Evolutionary conservation across 371 early-diverging fungal species (phyloP), one percentile per base, ranked within the genome.

Genomic region (Rhizopus arrhizus): DNA sequence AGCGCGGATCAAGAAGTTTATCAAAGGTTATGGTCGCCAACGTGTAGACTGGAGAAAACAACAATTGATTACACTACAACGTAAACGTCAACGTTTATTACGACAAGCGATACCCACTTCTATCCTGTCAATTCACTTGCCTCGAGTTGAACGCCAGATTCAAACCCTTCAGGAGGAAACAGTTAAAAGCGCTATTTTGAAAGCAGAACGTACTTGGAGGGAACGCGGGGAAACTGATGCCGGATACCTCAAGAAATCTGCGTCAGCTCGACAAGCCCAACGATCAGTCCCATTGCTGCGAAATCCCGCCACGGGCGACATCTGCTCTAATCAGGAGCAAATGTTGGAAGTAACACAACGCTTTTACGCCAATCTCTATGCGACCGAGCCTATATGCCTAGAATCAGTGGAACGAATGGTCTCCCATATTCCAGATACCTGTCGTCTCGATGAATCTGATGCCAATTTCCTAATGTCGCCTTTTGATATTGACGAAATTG

Each of bases 181-280:
- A 4, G 31, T 32, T 13, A 45, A 56, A 28, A 41, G 1, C 7
- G 41, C 28, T 13, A 32, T 41, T 22, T 45, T 55, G 10, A 12
- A 41, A 12, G 12, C 56, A 2, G 33, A 41, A 22, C 29, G 11
- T 6, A 48, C 16, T 28, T 58, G 49, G 43, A n/a, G 51, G 3
- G 59, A 58, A 58, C 34, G 29, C 4, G 51, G 59, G 22, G 59
- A 58, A 32, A 49, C 3, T 12, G 48, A 48, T 15, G 51, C 49
- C 3, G 41, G 33, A 29, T 58, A 58, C 28, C 42, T 58, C 6
- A 50, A 50, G n/a, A 5, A 36, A 4, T 34, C 51, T 4, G n/a
- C 50, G 0, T 10, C 15, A 10, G 11, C 4, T 2, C 12, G 50
- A 4, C 32, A 51, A 12, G 3, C 29, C 5, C n/a, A 58, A 15